Conservation (phyloP, 208 protist genomes). For the Crithidia expoeki region DNA sequence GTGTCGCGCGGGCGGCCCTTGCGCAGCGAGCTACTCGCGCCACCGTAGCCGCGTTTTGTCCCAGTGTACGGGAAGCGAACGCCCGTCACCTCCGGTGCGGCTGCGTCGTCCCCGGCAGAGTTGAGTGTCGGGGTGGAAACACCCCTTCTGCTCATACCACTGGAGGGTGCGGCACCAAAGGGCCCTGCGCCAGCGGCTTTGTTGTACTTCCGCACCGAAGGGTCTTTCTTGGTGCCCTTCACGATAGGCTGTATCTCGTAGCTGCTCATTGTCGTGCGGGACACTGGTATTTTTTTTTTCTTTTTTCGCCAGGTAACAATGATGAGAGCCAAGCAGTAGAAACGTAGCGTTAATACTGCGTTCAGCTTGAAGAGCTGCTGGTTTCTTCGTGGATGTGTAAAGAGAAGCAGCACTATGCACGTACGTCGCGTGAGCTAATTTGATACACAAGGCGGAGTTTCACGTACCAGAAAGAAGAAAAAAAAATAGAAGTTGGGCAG, state of each 20-base stretch:
- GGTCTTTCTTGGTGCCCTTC: conserved; percentile 89
- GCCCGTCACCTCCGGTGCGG: conserved; percentile 27
- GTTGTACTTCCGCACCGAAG: conserved; percentile 74
- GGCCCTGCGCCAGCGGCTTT: conserved; percentile 80
- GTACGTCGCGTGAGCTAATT: neutral
- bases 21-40: conserved; percentile 86
- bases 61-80: conserved; percentile 75
- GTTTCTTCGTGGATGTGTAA: neutral
- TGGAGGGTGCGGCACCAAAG: conserved; percentile 82
- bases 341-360: no score
- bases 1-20: conserved; percentile 77
- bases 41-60: conserved; percentile 81
- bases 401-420: neutral
- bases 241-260: conserved; percentile 92
- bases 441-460: neutral
- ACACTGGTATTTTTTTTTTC: no score
- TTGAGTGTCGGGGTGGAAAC: conserved; percentile 5
- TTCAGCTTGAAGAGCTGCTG: no score
- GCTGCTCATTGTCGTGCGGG: conserved; percentile 51
- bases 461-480: no score
- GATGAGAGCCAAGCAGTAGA: no score
- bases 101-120: conserved; percentile 14
- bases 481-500: neutral
- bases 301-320: no score
- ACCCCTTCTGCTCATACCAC: conserved; percentile 50